Percentiles rank a stretch among this genome's conserved stretches.
Conservation (phyloP, 345 rosid genomes). For the Eutrema yunnanense region DNA sequence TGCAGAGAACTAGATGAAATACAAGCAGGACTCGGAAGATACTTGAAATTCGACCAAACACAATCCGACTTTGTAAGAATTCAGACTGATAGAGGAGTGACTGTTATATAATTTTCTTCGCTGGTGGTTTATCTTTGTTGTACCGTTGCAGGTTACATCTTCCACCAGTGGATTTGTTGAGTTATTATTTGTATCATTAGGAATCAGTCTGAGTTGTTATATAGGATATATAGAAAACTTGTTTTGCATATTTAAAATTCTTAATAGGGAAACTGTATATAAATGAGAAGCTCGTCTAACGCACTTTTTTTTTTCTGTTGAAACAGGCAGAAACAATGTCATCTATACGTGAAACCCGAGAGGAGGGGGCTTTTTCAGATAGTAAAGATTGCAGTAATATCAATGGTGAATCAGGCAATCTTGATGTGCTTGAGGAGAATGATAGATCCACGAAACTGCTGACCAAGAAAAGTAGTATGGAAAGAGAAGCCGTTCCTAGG, state of each 20-base stretch:
- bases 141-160: slow-evolving; percentile 40
- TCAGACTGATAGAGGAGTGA: slow-evolving; percentile 21
- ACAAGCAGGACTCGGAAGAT: slow-evolving; percentile 41
- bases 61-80: slow-evolving; percentile 48
- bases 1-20: slow-evolving; percentile 74
- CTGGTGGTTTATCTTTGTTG: slow-evolving; percentile 19
- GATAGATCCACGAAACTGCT: slow-evolving; percentile 32
- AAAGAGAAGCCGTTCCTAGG: slow-evolving; percentile 28
- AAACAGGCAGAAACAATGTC: slow-evolving; percentile 53
- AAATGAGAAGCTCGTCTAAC: not conserved
- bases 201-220: not conserved
- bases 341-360: slow-evolving; percentile 36
- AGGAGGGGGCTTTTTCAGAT: slow-evolving; percentile 28
- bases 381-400: slow-evolving; percentile 27
- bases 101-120: not conserved
- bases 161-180: slow-evolving; percentile 40
- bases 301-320: not conserved
- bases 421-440: slow-evolving; percentile 43
- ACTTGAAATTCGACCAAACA: slow-evolving; percentile 35
- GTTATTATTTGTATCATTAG: not conserved
- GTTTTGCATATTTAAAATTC: not conserved
- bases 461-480: slow-evolving; percentile 33
- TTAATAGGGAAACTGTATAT: not conserved
- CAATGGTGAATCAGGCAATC: slow-evolving; percentile 23
- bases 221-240: not conserved